These are phyloP conservation scores for Trichoderma asperellum DNA, from an alignment of 2,329 filamentous ascomycete genomes.

Conservation along the genomic window DNA sequence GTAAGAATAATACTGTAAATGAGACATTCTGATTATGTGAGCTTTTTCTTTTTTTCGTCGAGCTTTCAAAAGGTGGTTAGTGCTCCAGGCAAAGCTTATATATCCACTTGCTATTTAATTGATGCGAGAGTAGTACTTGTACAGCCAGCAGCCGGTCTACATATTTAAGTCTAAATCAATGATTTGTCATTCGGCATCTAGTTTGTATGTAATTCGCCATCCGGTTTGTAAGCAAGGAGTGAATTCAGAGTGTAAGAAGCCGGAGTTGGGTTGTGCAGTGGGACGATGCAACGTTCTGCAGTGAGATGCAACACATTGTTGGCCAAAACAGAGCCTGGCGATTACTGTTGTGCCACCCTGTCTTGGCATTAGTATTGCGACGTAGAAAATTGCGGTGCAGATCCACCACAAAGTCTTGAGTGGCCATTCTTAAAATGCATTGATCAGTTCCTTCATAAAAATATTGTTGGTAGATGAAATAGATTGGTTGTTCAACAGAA, in stretches of 20 bases:
- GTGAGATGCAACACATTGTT: neutral
- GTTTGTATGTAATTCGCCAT: neutral
- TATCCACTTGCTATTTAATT: neutral
- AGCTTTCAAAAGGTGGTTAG: neutral
- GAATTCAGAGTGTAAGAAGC: neutral
- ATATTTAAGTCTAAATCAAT: neutral
- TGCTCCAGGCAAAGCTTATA: neutral
- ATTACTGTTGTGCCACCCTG: too few relatives aligned
- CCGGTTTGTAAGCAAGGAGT: neutral
- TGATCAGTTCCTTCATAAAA: too few relatives aligned
- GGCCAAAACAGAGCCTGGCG: too few relatives aligned
- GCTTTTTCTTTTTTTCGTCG: neutral
- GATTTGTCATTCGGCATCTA: neutral
- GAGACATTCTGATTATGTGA: neutral
- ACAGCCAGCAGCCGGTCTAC: neutral
- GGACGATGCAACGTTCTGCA: neutral
- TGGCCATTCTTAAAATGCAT: too few relatives aligned
- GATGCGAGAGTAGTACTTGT: neutral
- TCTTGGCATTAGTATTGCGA: too few relatives aligned
- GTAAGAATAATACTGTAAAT: conserved; percentile 1
- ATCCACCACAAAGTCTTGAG: neutral
- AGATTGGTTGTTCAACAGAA: too few relatives aligned
- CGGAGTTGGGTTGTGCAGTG: neutral
- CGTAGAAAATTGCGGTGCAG: too few relatives aligned
- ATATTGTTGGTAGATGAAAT: too few relatives aligned